Base-by-base conservation (phyloP, 441 rosid species). In the Isatis lusitanica region DNA sequence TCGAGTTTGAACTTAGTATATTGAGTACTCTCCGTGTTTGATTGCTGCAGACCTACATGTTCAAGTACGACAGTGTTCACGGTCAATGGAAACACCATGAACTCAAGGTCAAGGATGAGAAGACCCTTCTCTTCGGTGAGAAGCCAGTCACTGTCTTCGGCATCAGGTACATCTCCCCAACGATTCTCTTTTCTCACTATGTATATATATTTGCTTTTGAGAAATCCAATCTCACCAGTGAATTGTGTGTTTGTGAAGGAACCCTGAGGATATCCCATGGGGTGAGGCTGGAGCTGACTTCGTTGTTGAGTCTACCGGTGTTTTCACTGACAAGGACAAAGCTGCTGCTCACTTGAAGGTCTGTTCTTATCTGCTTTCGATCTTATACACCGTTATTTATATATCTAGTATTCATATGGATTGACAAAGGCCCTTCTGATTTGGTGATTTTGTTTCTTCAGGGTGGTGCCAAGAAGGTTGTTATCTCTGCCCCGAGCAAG, bases 261-360 rank as follows among this genome's bases (percentile, higher is more conserved):
- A 55, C 60, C 60, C 60, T 55, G 60, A 55, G 60, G 60, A 55
- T 30, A 55, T 55, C 38, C 60, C 60, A 55, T 55, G 60, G 60
- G 60, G 6, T 55, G 60, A 55, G 60, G 60, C 60, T n/a, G 60
- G 60, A 3, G 60, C 60, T 13, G 60, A 55, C 60, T 55, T 55
- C 18, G 60, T 55, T 30, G 60, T 55, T 55, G 60, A 55, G 60
- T 55, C 60, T 7, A 55, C 60, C 0, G 60, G 60, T 55, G 60
- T 55, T 30, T 92, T 92, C 87, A 92, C 96, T 1, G 96, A 92
- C 88, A 90, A 92, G 87, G 96, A 82, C 36, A 92, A 90, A 75
- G 97, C 90, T 70, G 96, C 96, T 74, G 92, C 96, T 70, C 97
- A 90, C 85, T 82, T 92, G 88, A 92, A 92, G 86, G 92, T 89